These are phyloP conservation scores for Secale cereale DNA, from an alignment of 176 grass and related monocot species.

Conservation along the genomic window DNA sequence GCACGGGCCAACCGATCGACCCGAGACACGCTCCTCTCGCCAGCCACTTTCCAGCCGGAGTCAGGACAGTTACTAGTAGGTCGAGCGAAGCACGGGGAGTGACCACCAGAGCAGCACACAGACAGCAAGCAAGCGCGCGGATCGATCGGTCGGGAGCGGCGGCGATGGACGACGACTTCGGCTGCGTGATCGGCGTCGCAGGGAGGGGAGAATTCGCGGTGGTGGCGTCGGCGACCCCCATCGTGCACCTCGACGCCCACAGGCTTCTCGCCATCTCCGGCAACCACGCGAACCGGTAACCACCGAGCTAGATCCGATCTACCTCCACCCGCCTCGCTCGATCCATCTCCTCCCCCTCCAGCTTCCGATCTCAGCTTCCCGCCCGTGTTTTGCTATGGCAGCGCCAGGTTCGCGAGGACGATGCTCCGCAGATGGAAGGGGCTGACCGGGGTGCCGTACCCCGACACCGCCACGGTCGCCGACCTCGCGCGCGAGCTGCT, in stretches of 20 bases:
- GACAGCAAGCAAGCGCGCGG: no score
- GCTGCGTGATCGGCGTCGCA: no score
- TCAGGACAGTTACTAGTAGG: no score
- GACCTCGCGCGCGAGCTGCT: neutral
- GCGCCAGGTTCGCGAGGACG: neutral
- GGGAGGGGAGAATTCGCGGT: neutral
- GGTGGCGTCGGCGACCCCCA: neutral
- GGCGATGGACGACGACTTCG: no score
- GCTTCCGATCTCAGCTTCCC: neutral
- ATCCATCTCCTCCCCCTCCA: no score
- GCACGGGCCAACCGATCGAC: no score
- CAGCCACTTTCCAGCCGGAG: no score
- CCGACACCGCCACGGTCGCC: neutral
- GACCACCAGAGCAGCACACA: no score
- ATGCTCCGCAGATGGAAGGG: neutral
- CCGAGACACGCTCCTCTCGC: no score
- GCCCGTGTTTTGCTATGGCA: neutral
- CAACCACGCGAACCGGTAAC: neutral
- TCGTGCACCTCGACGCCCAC: neutral
- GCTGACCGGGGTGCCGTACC: neutral
- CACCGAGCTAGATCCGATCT: neutral
- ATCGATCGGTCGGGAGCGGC: no score
- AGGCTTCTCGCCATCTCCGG: neutral
- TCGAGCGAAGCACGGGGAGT: no score
- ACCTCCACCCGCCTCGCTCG: neutral